These are phyloP conservation scores for Salvia rosmarinus DNA, from an alignment of 257 asterid genomes.

Conservation along the genomic window DNA sequence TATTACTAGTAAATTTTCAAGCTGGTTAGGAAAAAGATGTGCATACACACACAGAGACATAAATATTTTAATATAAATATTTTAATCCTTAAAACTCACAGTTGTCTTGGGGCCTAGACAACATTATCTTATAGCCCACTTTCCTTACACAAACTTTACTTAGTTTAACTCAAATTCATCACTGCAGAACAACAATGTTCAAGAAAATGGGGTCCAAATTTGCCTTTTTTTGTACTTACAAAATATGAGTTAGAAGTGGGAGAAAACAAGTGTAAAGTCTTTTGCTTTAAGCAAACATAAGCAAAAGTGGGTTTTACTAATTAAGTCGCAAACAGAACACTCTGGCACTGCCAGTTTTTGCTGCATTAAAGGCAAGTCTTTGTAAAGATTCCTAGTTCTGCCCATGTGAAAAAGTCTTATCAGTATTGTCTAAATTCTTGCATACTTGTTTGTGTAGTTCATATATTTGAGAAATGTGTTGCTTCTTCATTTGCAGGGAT, in stretches of 20 bases:
- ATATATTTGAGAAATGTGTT: constrained; percentile 2
- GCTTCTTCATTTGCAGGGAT: constrained; percentile 44
- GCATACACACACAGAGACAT: not conserved
- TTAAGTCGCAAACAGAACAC: constrained; percentile 56
- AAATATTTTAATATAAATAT: too few species aligned
- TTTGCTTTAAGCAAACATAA: constrained; percentile 58
- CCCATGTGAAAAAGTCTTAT: constrained; percentile 45
- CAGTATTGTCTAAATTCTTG: constrained; percentile 41
- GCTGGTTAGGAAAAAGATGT: constrained; percentile 26
- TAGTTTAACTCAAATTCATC: constrained; percentile 39
- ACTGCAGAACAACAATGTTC: constrained; percentile 37
- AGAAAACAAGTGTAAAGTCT: constrained; percentile 39
- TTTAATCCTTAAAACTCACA: constrained; percentile 9
- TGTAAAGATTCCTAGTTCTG: constrained; percentile 40
- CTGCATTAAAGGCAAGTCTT: constrained; percentile 40
- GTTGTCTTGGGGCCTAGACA: constrained; percentile 36
- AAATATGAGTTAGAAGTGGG: constrained; percentile 18
- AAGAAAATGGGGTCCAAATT: not conserved
- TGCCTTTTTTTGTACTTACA: constrained; percentile 26
- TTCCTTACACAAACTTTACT: constrained; percentile 29
- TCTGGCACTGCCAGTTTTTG: constrained; percentile 44
- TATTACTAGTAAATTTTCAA: not conserved
- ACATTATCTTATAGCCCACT: constrained; percentile 38
- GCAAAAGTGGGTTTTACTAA: constrained; percentile 46
- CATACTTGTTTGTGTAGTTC: constrained; percentile 32